A percentile compares a stretch with the other conserved stretches of the same genome.
phyloP scores from a whole-genome alignment of 371 early-diverging fungal species.

The Catenaria anguillulae region DNA sequence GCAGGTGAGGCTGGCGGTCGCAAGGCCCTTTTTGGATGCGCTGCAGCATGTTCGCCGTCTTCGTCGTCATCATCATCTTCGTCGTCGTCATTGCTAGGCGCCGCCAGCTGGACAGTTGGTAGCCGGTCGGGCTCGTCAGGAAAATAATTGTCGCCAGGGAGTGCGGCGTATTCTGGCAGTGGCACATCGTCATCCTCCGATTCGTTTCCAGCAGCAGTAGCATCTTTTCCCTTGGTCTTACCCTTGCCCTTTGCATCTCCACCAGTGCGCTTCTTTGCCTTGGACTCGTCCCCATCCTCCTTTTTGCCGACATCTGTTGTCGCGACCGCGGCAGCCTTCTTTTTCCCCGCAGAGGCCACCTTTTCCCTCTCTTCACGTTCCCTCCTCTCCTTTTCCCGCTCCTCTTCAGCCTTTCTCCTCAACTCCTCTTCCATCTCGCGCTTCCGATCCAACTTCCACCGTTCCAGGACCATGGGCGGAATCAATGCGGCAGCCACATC shows the following conservation, averaged over 20 bases:
- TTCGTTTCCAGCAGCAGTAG: not conserved
- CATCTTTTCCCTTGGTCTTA: not conserved
- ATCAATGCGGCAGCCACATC: conserved; percentile 3
- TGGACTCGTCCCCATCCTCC: no score
- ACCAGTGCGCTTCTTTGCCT: no score
- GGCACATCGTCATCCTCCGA: not conserved
- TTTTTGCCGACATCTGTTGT: no score
- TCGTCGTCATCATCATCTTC: no score
- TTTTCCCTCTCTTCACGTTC: not conserved
- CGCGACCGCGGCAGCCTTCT: no score
- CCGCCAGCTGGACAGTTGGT: not conserved
- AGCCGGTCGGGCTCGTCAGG: not conserved
- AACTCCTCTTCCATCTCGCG: not conserved
- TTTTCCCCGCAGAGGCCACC: no score
- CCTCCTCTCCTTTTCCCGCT: not conserved
- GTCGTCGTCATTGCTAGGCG: not conserved
- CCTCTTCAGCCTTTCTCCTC: no score
- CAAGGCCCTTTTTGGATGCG: no score
- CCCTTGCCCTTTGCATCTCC: no score
- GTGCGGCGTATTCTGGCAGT: not conserved
- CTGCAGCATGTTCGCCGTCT: no score
- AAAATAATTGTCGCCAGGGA: not conserved
- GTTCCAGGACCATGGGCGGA: not conserved
- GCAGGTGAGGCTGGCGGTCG: no score
- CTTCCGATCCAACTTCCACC: not conserved